Conservation (phyloP, 257 asterid genomes). For the Solanum megistacrolobum region DNA sequence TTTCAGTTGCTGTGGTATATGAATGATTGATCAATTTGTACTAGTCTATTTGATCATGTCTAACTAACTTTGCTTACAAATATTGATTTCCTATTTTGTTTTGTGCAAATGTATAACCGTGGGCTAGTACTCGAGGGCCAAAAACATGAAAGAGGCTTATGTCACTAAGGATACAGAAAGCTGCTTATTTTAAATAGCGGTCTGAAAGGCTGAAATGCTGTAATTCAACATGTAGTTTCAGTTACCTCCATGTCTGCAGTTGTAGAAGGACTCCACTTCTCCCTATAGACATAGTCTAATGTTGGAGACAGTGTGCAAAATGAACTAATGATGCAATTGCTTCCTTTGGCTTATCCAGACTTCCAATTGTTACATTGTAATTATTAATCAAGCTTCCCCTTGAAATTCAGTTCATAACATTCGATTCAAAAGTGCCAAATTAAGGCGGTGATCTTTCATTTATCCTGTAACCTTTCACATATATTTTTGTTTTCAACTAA, state of each 20-base stretch:
- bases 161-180: not conserved
- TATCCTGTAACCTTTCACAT: not conserved
- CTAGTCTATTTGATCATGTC: not conserved
- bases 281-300: not conserved
- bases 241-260: not conserved
- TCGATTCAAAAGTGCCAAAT: not conserved
- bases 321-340: not conserved
- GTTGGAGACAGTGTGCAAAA: not conserved
- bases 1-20: not conserved
- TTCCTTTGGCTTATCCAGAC: not conserved
- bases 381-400: not conserved
- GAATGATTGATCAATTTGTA: not conserved
- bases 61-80: not conserved
- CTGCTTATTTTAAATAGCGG: not conserved
- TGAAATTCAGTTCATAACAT: not conserved
- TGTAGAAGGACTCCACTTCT: not conserved
- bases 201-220: not conserved
- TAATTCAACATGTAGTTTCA: not conserved
- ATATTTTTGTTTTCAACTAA: not conserved
- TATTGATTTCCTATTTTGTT: not conserved
- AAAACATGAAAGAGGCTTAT: not conserved
- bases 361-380: not conserved
- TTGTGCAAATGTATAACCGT: not conserved
- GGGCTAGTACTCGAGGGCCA: not conserved
- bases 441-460: not conserved